Conservation (phyloP, 164 flowering plant genomes). For the Magnolia changhungtana region DNA sequence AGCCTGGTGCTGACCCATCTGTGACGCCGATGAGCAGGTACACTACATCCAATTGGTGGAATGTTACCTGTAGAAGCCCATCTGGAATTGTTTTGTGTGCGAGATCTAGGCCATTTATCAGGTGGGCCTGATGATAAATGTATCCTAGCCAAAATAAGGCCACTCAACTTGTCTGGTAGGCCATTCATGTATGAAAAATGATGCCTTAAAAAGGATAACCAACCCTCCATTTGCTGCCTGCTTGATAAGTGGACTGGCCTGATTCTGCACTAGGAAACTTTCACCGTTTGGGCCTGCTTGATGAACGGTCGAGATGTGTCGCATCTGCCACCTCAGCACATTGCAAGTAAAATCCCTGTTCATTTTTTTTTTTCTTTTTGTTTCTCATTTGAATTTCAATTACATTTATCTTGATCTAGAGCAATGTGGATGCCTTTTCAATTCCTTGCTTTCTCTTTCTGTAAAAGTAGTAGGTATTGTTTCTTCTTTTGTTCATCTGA, state of each 20-base stretch:
- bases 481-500: slow-evolving; percentile 23
- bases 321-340: too few relatives aligned
- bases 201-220: too few relatives aligned
- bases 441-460: slow-evolving; percentile 13
- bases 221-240: too few relatives aligned
- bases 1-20: slow-evolving; percentile 33
- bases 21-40: slow-evolving; percentile 41
- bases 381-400: not conserved
- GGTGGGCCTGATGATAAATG: too few relatives aligned
- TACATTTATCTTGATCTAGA: not conserved
- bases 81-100: not conserved
- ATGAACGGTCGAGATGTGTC: too few relatives aligned
- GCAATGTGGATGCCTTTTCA: not conserved
- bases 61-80: too few relatives aligned
- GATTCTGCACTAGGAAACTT: not conserved
- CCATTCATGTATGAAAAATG: too few relatives aligned
- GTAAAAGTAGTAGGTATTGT: slow-evolving; percentile 25
- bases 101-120: too few relatives aligned
- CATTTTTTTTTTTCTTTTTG: not conserved
- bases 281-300: too few relatives aligned
- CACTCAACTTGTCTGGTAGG: too few relatives aligned
- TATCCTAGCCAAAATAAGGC: too few relatives aligned
- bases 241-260: too few relatives aligned
- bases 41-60: not conserved
- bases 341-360: not conserved